phyloP scores from a whole-genome alignment of 345 rosid species.

The Citrus cavaleriei region DNA sequence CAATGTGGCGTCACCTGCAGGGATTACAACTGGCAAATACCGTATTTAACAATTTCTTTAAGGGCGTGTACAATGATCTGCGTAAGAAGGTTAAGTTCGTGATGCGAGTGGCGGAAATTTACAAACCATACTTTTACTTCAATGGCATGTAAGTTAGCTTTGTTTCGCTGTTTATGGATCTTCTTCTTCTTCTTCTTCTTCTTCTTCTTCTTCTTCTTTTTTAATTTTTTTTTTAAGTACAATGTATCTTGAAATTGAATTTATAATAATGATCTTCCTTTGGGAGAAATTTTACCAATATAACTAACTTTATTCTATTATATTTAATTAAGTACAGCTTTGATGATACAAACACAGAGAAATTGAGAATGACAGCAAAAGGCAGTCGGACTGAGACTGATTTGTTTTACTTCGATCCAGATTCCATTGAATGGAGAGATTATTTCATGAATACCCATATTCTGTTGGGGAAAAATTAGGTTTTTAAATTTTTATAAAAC shows the following conservation, averaged over 20 bases:
- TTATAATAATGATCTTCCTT: too few species aligned
- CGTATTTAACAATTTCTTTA: constrained; percentile 40
- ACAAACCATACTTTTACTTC: constrained; percentile 76
- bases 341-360: constrained; percentile 57
- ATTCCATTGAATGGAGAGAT: constrained; percentile 49
- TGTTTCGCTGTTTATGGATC: too few species aligned
- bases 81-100: constrained; percentile 48
- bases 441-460: constrained; percentile 49
- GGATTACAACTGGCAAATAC: constrained; percentile 44
- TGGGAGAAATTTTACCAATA: not conserved
- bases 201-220: rapidly evolving
- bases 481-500: too few species aligned
- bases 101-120: constrained; percentile 61
- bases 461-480: too few species aligned
- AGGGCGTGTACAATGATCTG: constrained; percentile 36
- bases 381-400: constrained; percentile 27
- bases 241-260: too few species aligned
- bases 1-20: constrained; percentile 13
- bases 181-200: too few species aligned
- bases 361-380: constrained; percentile 26
- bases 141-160: constrained; percentile 62
- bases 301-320: not conserved
- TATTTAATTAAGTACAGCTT: constrained; percentile 23
- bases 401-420: constrained; percentile 52
- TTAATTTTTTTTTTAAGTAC: constrained; percentile 21